phyloP scores from a whole-genome alignment of 106 monocot species.

The Dendrobium huoshanense region DNA sequence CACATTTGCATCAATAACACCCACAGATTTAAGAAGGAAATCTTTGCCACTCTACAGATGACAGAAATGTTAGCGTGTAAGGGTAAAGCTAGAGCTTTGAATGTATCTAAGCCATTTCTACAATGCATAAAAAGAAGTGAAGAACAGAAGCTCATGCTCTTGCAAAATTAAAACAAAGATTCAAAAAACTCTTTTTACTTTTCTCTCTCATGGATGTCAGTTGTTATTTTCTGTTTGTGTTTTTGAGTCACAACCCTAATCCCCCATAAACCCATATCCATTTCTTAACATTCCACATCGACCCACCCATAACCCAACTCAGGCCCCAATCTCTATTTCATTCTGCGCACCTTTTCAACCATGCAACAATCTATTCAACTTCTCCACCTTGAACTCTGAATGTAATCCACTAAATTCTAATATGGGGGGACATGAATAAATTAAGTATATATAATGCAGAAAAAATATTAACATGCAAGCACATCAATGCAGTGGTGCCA shows the following conservation, averaged over 20 bases:
- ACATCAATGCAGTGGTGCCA: background rate
- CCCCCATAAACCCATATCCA: background rate
- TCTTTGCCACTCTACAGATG: constrained; percentile 41
- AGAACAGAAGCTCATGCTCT: background rate
- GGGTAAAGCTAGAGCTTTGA: background rate
- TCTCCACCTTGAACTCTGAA: background rate
- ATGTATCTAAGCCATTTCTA: background rate
- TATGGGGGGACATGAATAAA: background rate
- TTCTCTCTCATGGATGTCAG: background rate
- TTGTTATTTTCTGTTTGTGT: background rate
- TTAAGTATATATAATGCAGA: background rate
- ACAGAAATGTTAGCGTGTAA: background rate
- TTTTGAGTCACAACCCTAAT: background rate
- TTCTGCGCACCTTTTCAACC: background rate
- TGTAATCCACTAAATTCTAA: background rate
- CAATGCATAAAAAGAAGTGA: background rate
- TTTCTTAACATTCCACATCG: background rate
- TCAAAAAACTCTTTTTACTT: background rate
- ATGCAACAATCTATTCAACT: background rate
- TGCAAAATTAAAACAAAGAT: background rate
- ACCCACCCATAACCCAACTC: background rate
- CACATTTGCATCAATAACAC: constrained; percentile 61
- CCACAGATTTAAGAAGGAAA: constrained; percentile 78
- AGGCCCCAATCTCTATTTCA: background rate
- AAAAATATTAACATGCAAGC: background rate